Conservation (phyloP, 2,329 filamentous ascomycete genomes). For the Pyrenophora graminea region DNA sequence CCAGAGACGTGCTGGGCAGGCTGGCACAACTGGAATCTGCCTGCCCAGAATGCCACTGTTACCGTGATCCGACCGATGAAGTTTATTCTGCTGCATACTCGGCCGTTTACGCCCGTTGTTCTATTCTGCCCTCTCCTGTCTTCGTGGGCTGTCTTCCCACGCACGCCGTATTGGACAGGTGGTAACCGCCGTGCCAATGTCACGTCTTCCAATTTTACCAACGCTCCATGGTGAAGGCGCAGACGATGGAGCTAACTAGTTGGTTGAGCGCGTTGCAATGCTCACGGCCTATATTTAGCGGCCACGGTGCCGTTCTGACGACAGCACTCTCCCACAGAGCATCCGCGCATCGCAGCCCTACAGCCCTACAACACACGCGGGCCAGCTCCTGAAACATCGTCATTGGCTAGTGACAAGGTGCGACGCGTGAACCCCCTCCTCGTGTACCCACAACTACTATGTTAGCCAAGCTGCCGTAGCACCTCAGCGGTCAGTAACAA, state of each 20-base stretch:
- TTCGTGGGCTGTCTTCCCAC: not conserved
- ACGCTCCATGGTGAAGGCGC: constrained; percentile 3
- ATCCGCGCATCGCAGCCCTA: constrained; percentile 17
- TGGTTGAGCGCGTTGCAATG: constrained; percentile 1
- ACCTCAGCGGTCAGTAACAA: constrained; percentile 16
- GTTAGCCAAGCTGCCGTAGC: constrained; percentile 15
- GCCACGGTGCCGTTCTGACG: constrained; percentile 21
- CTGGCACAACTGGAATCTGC: too few species aligned
- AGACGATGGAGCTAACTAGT: constrained; percentile 2
- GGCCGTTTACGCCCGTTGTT: not conserved
- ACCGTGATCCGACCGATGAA: constrained; percentile 4
- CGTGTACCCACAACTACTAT: constrained; percentile 15
- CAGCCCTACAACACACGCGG: constrained; percentile 31
- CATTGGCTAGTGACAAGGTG: constrained; percentile 16
- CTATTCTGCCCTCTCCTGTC: not conserved
- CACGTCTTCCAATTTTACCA: constrained; percentile 20
- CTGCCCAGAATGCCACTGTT: constrained; percentile 9
- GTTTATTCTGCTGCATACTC: constrained; percentile 9
- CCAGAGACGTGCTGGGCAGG: too few species aligned
- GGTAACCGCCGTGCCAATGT: constrained; percentile 17
- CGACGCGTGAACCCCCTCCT: constrained; percentile 23
- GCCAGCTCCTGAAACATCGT: constrained; percentile 9
- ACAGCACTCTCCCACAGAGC: constrained; percentile 14
- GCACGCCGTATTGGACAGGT: not conserved
- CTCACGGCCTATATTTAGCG: constrained; percentile 36